These are phyloP conservation scores for Phycomyces nitens DNA, from an alignment of 192 early-diverging fungal genomes.

Conservation along the genomic window DNA sequence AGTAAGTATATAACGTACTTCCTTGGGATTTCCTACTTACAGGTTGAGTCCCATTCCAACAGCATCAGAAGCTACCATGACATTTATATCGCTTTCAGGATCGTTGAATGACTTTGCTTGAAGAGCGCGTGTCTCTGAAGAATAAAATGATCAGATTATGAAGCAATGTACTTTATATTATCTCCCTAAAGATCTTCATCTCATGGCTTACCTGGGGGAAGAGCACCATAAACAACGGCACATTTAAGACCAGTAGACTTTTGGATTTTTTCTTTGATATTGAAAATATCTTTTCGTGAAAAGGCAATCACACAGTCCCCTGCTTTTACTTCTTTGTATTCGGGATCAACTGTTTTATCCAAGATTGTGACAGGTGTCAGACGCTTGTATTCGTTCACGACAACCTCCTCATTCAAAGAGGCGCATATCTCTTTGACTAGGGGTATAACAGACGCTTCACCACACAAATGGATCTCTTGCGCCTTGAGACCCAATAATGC, in stretches of 20 bases:
- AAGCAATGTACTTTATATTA: neutral
- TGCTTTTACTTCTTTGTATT: slow-evolving; percentile 55
- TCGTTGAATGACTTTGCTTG: slow-evolving; percentile 94
- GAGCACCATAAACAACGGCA: slow-evolving; percentile 88
- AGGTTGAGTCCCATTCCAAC: slow-evolving; percentile 97
- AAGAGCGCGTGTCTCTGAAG: slow-evolving; percentile 72
- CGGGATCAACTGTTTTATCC: slow-evolving; percentile 49
- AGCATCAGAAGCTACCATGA: slow-evolving; percentile 93
- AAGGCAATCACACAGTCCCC: slow-evolving; percentile 94
- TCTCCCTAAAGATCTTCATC: too few species aligned
- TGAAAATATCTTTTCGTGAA: slow-evolving; percentile 77
- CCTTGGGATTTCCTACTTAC: slow-evolving; percentile 43
- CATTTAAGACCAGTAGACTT: slow-evolving; percentile 63
- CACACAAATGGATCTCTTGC: slow-evolving; percentile 87
- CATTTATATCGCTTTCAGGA: slow-evolving; percentile 66
- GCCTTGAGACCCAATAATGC: slow-evolving; percentile 80
- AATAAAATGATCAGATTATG: neutral
- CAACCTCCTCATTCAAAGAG: slow-evolving; percentile 72
- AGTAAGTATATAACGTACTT: too few species aligned
- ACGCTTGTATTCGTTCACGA: slow-evolving; percentile 74
- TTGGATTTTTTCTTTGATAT: slow-evolving; percentile 76
- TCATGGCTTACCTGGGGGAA: slow-evolving; percentile 91
- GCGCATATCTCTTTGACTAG: slow-evolving; percentile 73
- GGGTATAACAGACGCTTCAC: slow-evolving; percentile 82
- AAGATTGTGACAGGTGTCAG: slow-evolving; percentile 64